phyloP scores from a whole-genome alignment of 192 early-diverging fungal genomes.

The Backusella sp. region DNA sequence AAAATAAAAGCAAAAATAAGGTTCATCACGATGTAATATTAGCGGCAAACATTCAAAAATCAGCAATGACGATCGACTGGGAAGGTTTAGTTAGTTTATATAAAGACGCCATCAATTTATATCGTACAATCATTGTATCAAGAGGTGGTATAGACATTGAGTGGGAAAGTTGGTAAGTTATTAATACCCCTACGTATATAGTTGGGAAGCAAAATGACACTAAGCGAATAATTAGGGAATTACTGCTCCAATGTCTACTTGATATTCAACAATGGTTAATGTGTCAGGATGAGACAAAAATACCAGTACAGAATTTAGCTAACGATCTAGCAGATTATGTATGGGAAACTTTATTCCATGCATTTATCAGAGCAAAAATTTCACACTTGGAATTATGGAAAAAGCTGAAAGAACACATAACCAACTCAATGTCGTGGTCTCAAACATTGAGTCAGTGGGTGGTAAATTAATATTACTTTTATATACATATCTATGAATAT shows the following conservation, averaged over 20 bases:
- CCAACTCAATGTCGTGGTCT: conserved; percentile 47
- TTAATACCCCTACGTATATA: not conserved
- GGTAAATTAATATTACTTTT: conserved; percentile 41
- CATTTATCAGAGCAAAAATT: conserved; percentile 62
- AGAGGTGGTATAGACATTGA: conserved; percentile 54
- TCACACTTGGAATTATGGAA: conserved; percentile 55
- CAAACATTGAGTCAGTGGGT: conserved; percentile 68
- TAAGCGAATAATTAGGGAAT: conserved; percentile 42
- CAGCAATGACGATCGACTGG: conserved; percentile 25
- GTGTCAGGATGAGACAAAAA: conserved; percentile 37
- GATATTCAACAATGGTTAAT: conserved; percentile 64
- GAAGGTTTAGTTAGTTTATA: conserved; percentile 55
- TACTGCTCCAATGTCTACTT: conserved; percentile 53
- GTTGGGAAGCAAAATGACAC: not conserved
- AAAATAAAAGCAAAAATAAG: conserved; percentile 39
- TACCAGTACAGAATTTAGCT: conserved; percentile 37
- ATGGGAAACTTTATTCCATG: conserved; percentile 69
- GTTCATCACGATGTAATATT: not conserved
- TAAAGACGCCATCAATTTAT: conserved; percentile 67
- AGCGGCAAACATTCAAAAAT: not conserved
- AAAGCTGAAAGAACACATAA: conserved; percentile 46
- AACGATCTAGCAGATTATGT: conserved; percentile 65
- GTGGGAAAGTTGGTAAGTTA: conserved; percentile 47
- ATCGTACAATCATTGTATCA: conserved; percentile 54
- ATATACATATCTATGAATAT: not conserved